Percentiles rank a stretch among this genome's conserved stretches.
These are phyloP conservation scores for Colletotrichum theobromicola DNA, from an alignment of 2,329 filamentous ascomycete genomes.

Conservation along the genomic window DNA sequence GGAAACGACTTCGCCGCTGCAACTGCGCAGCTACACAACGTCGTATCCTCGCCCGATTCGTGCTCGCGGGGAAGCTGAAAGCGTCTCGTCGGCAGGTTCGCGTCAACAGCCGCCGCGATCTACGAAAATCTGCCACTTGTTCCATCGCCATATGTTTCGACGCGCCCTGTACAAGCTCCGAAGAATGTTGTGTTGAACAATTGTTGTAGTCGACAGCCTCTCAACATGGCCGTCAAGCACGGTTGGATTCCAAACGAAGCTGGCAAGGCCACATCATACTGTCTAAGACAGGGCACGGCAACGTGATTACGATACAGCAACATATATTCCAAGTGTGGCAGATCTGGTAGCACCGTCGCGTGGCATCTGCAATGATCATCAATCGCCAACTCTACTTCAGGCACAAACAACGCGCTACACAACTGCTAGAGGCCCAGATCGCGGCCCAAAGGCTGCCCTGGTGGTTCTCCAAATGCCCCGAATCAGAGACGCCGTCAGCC, in stretches of 20 bases:
- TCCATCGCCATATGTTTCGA: neutral
- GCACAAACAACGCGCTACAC: neutral
- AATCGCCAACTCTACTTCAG: neutral
- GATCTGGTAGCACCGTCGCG: neutral
- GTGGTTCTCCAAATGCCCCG: neutral
- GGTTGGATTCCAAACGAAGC: neutral
- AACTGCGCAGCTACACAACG: neutral
- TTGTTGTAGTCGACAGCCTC: neutral
- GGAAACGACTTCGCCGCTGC: neutral
- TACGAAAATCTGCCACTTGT: neutral
- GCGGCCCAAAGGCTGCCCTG: neutral
- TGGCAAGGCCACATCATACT: neutral
- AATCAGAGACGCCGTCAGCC: neutral
- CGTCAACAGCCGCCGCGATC: neutral
- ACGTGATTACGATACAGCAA: neutral
- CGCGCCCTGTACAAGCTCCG: neutral
- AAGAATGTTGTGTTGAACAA: neutral
- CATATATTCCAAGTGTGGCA: neutral
- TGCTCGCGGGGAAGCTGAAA: neutral
- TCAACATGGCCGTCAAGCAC: neutral
- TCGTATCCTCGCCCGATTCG: neutral
- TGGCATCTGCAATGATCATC: neutral
- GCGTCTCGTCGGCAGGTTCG: neutral
- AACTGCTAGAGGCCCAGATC: neutral
- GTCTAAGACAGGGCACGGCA: neutral